Evolutionary conservation across 2,329 filamentous ascomycete genomes (phyloP).

Genomic region (Rhinocladiella similis): DNA sequence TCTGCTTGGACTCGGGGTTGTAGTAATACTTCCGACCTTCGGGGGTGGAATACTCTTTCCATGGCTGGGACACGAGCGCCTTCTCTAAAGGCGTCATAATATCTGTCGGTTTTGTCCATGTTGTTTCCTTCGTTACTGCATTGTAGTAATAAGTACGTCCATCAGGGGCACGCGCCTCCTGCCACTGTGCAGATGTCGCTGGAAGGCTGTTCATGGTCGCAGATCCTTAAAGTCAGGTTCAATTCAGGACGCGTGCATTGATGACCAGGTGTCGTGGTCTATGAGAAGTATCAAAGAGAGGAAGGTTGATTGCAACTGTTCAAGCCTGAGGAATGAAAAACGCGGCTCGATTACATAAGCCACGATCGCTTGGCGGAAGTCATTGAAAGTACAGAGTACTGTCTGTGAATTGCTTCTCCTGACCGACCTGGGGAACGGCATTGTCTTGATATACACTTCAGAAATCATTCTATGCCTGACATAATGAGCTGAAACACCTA

Average conservation of each 20-base stretch:
- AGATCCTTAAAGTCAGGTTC: background rate
- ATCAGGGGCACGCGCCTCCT: constrained; percentile 77
- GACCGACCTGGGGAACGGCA: background rate
- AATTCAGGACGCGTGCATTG: background rate
- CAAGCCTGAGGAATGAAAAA: background rate
- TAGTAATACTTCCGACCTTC: constrained; percentile 94
- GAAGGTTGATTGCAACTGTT: background rate
- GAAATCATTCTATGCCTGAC: too few species aligned
- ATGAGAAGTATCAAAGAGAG: background rate
- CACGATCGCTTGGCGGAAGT: background rate
- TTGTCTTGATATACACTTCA: too few species aligned
- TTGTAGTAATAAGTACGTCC: constrained; percentile 93
- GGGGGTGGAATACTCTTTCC: constrained; percentile 87
- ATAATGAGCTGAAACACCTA: too few species aligned
- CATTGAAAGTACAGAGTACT: too few species aligned
- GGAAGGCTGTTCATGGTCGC: constrained; percentile 60
- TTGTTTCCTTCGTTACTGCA: constrained; percentile 76
- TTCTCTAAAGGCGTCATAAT: constrained; percentile 82
- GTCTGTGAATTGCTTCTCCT: background rate
- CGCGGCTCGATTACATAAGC: background rate
- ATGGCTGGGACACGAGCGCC: constrained; percentile 77
- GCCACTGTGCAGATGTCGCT: constrained; percentile 64
- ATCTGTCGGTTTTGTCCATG: constrained; percentile 93
- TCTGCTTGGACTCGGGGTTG: constrained; percentile 87
- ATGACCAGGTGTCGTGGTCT: background rate